These are phyloP conservation scores for Fistulinella prunicolor DNA, from an alignment of 768 basidiomycete genomes.

Conservation along the genomic window DNA sequence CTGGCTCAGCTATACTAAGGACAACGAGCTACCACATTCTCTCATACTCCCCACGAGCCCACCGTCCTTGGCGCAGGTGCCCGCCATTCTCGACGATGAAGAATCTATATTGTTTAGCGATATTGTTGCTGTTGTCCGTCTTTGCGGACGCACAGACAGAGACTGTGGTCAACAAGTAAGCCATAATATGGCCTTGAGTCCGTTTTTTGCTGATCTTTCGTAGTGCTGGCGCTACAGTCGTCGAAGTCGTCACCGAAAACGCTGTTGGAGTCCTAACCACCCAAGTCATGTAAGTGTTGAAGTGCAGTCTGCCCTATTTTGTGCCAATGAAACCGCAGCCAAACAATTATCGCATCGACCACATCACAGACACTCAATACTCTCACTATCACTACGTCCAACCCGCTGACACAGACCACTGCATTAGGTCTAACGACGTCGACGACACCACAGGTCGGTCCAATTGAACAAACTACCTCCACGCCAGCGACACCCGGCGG, in stretches of 20 bases:
- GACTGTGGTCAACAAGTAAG: slow-evolving; percentile 50
- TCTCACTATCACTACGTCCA: slow-evolving; percentile 18
- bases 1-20: neutral
- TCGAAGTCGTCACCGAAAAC: slow-evolving; percentile 46
- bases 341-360: slow-evolving; percentile 14
- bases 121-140: slow-evolving; percentile 18
- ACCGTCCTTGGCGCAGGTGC: slow-evolving; percentile 2
- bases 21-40: neutral
- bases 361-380: slow-evolving; percentile 7
- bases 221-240: slow-evolving; percentile 50
- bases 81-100: slow-evolving; percentile 18
- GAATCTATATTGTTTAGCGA: slow-evolving; percentile 7
- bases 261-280: slow-evolving; percentile 41
- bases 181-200: neutral
- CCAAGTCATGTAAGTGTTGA: slow-evolving; percentile 38
- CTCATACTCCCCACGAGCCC: neutral
- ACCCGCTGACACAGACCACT: slow-evolving; percentile 15
- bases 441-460: slow-evolving; percentile 18
- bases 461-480: slow-evolving; percentile 54
- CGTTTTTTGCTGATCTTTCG: slow-evolving; percentile 13
- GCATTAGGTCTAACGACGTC: slow-evolving; percentile 20
- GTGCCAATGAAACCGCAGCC: slow-evolving; percentile 13
- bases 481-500: slow-evolving; percentile 40
- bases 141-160: slow-evolving; percentile 42
- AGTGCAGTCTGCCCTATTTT: neutral